phyloP scores from a whole-genome alignment of 306 rosid genomes.

The Pterocarpus santalinus region DNA sequence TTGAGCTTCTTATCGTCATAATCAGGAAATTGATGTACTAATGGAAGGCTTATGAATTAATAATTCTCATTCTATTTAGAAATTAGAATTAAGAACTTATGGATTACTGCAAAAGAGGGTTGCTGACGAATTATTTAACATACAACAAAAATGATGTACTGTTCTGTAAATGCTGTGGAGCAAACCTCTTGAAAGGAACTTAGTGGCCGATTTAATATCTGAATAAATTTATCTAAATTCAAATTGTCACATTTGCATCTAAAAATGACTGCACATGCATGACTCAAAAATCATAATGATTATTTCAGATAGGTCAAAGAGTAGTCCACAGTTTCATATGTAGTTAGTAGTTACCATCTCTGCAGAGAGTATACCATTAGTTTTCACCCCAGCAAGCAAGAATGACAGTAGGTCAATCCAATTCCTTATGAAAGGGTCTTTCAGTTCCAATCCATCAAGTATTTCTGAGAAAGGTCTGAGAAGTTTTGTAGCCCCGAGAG shows the following conservation, averaged over 20 bases:
- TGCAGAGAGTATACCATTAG: constrained; percentile 82
- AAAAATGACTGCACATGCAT: neutral
- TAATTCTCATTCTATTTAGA: neutral
- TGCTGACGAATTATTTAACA: neutral
- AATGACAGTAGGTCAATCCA: constrained; percentile 91
- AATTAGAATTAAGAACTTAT: neutral
- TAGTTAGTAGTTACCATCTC: constrained; percentile 77
- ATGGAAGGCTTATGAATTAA: neutral
- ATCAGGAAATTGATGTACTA: neutral
- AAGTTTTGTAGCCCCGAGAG: constrained; percentile 83
- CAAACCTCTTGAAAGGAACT: neutral
- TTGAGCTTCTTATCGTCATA: constrained; percentile 1
- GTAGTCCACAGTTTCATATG: neutral
- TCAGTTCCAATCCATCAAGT: constrained; percentile 76
- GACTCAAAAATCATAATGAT: neutral
- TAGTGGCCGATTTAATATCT: neutral
- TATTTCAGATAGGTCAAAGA: constrained; percentile 18
- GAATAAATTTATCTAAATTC: neutral
- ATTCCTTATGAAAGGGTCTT: constrained; percentile 80
- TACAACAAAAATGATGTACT: neutral
- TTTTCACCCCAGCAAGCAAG: constrained; percentile 96
- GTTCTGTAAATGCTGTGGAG: constrained; percentile 10
- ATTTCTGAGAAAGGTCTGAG: constrained; percentile 90
- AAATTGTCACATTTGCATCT: neutral
- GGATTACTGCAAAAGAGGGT: neutral